Evolutionary conservation across 225 moss, liverwort and hornwort genomes (phyloP), one percentile per base, ranked within the genome.

Genomic region (Pseudoscleropodium purum): DNA sequence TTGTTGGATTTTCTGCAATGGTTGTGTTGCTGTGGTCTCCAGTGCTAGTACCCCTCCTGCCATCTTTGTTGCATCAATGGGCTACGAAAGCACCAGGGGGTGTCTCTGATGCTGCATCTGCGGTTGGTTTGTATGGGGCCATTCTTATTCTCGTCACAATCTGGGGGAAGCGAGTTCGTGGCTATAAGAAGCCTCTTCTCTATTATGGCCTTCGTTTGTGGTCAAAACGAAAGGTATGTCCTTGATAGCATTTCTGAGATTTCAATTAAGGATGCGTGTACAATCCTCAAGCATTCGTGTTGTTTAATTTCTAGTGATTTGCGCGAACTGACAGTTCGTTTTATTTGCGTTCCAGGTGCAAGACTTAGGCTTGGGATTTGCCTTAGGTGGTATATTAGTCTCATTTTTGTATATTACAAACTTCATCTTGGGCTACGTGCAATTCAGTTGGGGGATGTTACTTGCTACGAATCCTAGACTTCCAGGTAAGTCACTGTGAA

Each of bases 131-230:
- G 39, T 97, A 97, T 82, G 99, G 94, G 91, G 97, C 99, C 76
- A 25, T 95, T 83, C 92, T 99, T 86, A 97, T 99, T 86, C 83
- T 99, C 84, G 87, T 99, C 70, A 94, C 94, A 51, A 97, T 99
- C 68, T 99, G 99, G 99, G 99, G 99, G 70, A 96, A 90, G 92
- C 93, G 94, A 91, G 95, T 99, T 81, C 99, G 97, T 90, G 97
- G 94, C 69, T 95, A 92, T 77, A 93, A 92, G 52, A 93, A 96
- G 84, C 99, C 99, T 59, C 96, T 99, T 87, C 80, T 94, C 77
- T 49, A 92, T 49, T 99, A 99, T 90, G 99, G 99, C 43, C 93
- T 99, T 86, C 92, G 96, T 62, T 82, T 97, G 84, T 94, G 93
- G 82, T 97, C 99, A 70, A 85, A 79, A 67, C 91, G 92, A 75